These are phyloP conservation scores for Penicillium roqueforti DNA, from an alignment of 495 filamentous ascomycete genomes.

Conservation along the genomic window DNA sequence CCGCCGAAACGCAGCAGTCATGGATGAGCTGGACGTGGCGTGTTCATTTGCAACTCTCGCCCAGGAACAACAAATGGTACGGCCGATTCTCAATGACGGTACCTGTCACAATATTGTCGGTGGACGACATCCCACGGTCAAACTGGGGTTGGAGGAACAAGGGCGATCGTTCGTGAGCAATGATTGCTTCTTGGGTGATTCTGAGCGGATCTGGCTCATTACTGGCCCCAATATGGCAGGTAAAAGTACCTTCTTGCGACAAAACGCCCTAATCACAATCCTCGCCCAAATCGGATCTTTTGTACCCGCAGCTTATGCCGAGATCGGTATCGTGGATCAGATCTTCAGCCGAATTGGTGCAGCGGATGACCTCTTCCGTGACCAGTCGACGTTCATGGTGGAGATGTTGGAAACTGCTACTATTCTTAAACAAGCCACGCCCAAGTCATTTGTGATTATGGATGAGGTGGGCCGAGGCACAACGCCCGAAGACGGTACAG, in stretches of 20 bases:
- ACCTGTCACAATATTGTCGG: conserved; percentile 65
- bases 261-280: conserved; percentile 90
- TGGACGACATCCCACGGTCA: conserved; percentile 87
- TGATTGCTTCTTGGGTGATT: conserved; percentile 71
- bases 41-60: conserved; percentile 80
- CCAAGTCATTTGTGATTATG: conserved; percentile 88
- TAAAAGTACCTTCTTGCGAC: conserved; percentile 90
- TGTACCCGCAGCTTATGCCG: conserved; percentile 81
- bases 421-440: conserved; percentile 49
- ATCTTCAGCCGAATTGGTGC: conserved; percentile 91
- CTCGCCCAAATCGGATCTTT: conserved; percentile 89
- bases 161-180: conserved; percentile 83
- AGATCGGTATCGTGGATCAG: conserved; percentile 83
- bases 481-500: conserved; percentile 83
- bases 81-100: conserved; percentile 63
- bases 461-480: conserved; percentile 95
- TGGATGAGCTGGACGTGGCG: conserved; percentile 88
- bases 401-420: conserved; percentile 55
- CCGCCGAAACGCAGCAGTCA: conserved; percentile 77
- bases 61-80: conserved; percentile 62
- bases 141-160: conserved; percentile 70
- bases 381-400: conserved; percentile 91
- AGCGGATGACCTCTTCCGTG: conserved; percentile 84
- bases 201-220: conserved; percentile 77
- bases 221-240: conserved; percentile 99